phyloP scores from a whole-genome alignment of 1,284 basidiomycete species.

The Marasmius sp. region DNA sequence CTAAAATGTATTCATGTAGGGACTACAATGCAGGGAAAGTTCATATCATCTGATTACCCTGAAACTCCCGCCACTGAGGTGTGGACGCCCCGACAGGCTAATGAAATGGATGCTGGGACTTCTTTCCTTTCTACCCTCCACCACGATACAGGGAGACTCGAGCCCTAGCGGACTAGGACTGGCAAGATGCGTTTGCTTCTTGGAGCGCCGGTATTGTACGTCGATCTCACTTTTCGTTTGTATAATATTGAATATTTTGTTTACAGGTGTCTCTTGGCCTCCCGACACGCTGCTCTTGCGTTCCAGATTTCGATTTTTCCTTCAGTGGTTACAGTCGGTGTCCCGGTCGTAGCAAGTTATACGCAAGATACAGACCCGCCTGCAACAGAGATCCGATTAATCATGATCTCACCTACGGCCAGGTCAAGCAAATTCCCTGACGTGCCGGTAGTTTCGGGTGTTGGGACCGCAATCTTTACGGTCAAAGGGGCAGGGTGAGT shows the following conservation, averaged over 20 bases:
- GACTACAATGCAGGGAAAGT: no score
- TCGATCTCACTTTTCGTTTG: background rate
- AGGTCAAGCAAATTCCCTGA: background rate
- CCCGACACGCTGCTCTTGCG: background rate
- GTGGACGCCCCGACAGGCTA: no score
- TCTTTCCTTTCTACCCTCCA: no score
- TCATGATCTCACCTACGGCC: background rate
- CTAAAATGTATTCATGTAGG: no score
- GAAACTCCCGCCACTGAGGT: no score
- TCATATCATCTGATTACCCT: no score
- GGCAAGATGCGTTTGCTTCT: no score
- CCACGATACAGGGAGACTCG: no score
- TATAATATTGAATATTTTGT: background rate
- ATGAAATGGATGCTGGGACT: no score
- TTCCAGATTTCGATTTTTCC: background rate
- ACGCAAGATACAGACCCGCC: background rate
- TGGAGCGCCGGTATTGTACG: no score
- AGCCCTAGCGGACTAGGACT: no score
- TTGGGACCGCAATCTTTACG: background rate
- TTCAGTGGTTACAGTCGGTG: background rate
- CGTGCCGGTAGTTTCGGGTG: background rate
- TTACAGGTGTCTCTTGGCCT: background rate
- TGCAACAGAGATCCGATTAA: background rate
- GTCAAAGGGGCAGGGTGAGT: background rate
- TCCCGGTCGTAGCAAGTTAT: background rate